A percentile compares a stretch with the other conserved stretches of the same genome.
These are phyloP conservation scores for Erigeron philadelphicus DNA, from an alignment of 140 eudicot genomes.

Conservation along the genomic window DNA sequence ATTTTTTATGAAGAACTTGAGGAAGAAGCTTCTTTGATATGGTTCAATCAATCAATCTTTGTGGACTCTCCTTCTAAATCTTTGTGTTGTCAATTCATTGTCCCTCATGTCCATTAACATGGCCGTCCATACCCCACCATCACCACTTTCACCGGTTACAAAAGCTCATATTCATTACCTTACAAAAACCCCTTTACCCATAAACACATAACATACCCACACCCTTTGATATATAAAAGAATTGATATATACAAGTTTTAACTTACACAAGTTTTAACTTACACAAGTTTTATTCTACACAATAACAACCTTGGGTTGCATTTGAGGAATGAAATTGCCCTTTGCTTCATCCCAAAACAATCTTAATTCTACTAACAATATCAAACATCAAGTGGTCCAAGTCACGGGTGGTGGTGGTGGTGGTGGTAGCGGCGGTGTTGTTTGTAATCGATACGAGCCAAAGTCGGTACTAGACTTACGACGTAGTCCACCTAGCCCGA, in stretches of 20 bases:
- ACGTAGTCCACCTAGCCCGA: conserved; percentile 65
- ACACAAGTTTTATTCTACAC: neutral
- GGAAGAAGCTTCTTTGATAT: conserved; percentile 35
- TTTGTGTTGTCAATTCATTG: conserved; percentile 39
- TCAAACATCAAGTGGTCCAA: conserved; percentile 19
- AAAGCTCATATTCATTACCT: conserved; percentile 30
- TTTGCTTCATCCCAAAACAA: conserved; percentile 40
- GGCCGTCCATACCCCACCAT: conserved; percentile 40
- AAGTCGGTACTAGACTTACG: conserved; percentile 79
- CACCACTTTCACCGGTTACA: conserved; percentile 34
- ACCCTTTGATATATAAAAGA: no score
- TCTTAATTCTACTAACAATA: conserved; percentile 20
- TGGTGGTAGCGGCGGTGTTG: conserved; percentile 9
- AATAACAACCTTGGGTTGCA: conserved; percentile 3
- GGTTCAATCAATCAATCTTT: conserved; percentile 35
- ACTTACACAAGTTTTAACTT: no score
- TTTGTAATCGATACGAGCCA: conserved; percentile 59
- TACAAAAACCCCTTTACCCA: conserved; percentile 12
- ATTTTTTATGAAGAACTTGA: conserved; percentile 29
- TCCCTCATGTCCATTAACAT: conserved; percentile 37
- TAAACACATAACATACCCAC: neutral
- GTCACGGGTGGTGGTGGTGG: conserved; percentile 11
- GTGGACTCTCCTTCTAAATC: conserved; percentile 3
- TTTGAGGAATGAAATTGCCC: conserved; percentile 79
- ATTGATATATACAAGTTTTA: neutral